Base-by-base conservation (phyloP, 768 basidiomycete genomes). In the Auriscalpium microsporum region DNA sequence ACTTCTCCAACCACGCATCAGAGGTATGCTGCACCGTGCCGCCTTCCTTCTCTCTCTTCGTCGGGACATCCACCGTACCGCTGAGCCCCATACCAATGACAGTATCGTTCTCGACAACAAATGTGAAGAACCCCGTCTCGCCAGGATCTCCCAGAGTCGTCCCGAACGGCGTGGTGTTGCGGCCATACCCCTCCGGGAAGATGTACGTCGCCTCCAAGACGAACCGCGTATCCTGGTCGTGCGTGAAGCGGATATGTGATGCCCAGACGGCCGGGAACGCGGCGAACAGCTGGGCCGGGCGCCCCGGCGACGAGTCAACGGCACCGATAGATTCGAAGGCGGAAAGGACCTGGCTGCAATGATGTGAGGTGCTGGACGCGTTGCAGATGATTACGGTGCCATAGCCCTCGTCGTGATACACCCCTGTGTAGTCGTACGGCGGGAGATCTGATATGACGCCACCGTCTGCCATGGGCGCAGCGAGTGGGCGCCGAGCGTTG, bases 181-280 rank as follows among this genome's bases (percentile, higher is more conserved):
- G 52, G 10, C 52, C 56, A 10, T 53, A 59, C 7, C 58, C 58
- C 14, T 38, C 19, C 17, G 52, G 58, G 34, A 58, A 59, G 19
- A 54, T 23, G 10, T 35, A 45, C 17, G 45, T 54, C n/a, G 10
- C 4, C 13, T 48, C 28, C 14, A 48, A 8, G 8, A 36, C 19
- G 45, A 35, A 58, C n/a, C 28, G 38, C n/a, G 16, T 14, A 44
- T 11, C 28, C n/a, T 3, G n/a, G 16, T 38, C 35, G 8, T 42
- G 10, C 8, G 3, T 21, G 0, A 57, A 17, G 10, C 49, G 58
- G 17, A 42, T 14, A 33, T 59, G 48, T 11, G 2, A 28, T 14
- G 10, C 23, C 4, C 0, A 33, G 10, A 28, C 10, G 7, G 44
- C 21, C 3, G 28, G 10, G 42, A 38, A 54, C 7, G 42, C 16